Conservation (phyloP, 1,284 basidiomycete genomes). For the Ustilago hordei region DNA sequence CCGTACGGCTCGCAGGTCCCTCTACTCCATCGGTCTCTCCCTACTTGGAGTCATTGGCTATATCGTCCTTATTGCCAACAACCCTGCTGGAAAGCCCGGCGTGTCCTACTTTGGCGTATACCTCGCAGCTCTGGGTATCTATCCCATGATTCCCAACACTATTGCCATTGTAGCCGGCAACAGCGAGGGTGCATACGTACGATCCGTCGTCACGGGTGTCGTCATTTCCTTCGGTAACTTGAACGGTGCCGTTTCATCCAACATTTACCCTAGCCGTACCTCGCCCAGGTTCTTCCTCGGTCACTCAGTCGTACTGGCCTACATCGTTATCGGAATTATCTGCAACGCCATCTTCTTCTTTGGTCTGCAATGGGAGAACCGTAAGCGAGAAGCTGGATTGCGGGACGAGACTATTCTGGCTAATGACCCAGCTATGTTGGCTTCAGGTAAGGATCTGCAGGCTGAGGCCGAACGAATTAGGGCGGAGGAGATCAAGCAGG, state of each 20-base stretch:
- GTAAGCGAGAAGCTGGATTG: slow-evolving; percentile 75
- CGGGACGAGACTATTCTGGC: slow-evolving; percentile 76
- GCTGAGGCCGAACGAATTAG: slow-evolving; percentile 36
- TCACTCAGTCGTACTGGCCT: slow-evolving; percentile 78
- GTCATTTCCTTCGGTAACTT: slow-evolving; percentile 67
- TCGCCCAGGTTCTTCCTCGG: slow-evolving; percentile 80
- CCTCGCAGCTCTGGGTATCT: slow-evolving; percentile 74
- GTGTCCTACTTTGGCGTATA: slow-evolving; percentile 80
- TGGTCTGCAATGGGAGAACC: slow-evolving; percentile 76
- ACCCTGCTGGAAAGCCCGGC: slow-evolving; percentile 69
- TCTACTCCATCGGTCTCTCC: slow-evolving; percentile 73
- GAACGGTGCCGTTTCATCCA: slow-evolving; percentile 76
- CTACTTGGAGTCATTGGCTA: slow-evolving; percentile 74
- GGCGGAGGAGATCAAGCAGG: slow-evolving; percentile 23
- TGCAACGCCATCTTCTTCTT: slow-evolving; percentile 73
- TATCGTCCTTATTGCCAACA: slow-evolving; percentile 76
- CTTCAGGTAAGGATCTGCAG: slow-evolving; percentile 32
- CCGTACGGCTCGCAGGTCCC: slow-evolving; percentile 75
- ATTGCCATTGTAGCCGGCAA: slow-evolving; percentile 80
- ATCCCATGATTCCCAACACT: slow-evolving; percentile 78
- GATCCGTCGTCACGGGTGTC: slow-evolving; percentile 76
- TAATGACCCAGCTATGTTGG: slow-evolving; percentile 22
- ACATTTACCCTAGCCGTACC: slow-evolving; percentile 77
- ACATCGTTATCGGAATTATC: slow-evolving; percentile 77
- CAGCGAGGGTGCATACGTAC: slow-evolving; percentile 81